Percentiles rank a stretch among this genome's conserved stretches.
Conservation (phyloP, 495 filamentous ascomycete species). For the Pyrenula massariospora region DNA sequence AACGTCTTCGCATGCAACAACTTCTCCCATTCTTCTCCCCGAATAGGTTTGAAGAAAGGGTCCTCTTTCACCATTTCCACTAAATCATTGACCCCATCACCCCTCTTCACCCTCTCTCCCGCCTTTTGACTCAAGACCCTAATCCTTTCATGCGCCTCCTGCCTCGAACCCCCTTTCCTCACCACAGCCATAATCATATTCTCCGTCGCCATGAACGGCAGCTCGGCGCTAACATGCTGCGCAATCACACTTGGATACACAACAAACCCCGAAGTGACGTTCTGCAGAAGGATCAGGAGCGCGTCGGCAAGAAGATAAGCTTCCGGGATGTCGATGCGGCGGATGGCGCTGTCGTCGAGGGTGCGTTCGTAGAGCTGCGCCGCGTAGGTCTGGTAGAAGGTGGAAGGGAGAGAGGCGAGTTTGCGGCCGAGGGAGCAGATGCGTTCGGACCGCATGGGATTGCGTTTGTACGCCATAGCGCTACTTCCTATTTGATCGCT, state of each 20-base stretch:
- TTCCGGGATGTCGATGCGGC: conserved; percentile 66
- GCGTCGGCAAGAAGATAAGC: conserved; percentile 75
- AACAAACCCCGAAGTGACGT: conserved; percentile 71
- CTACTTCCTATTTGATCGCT: conserved; percentile 40
- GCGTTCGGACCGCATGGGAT: conserved; percentile 83
- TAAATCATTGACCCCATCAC: conserved; percentile 73
- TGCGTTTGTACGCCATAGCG: conserved; percentile 75
- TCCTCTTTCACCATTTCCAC: conserved; percentile 64
- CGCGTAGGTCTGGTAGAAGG: conserved; percentile 52
- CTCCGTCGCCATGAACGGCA: conserved; percentile 84
- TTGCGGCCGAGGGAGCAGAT: conserved; percentile 66
- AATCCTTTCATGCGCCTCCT: conserved; percentile 89
- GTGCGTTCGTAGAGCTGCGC: conserved; percentile 57
- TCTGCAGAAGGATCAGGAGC: conserved; percentile 67
- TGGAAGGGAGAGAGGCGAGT: conserved; percentile 41
- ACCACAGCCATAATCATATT: conserved; percentile 80
- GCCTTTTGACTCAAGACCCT: conserved; percentile 80
- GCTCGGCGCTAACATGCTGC: conserved; percentile 57
- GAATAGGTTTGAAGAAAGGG: conserved; percentile 75
- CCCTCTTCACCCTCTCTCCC: conserved; percentile 63
- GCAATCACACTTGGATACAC: conserved; percentile 75
- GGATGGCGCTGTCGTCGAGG: conserved; percentile 48
- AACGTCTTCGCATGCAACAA: conserved; percentile 57
- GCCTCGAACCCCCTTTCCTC: conserved; percentile 60
- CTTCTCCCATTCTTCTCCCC: conserved; percentile 52